Evolutionary conservation across 192 early-diverging fungal genomes (phyloP), one percentile per base, ranked within the genome.

Genomic region (Backusella luteola): DNA sequence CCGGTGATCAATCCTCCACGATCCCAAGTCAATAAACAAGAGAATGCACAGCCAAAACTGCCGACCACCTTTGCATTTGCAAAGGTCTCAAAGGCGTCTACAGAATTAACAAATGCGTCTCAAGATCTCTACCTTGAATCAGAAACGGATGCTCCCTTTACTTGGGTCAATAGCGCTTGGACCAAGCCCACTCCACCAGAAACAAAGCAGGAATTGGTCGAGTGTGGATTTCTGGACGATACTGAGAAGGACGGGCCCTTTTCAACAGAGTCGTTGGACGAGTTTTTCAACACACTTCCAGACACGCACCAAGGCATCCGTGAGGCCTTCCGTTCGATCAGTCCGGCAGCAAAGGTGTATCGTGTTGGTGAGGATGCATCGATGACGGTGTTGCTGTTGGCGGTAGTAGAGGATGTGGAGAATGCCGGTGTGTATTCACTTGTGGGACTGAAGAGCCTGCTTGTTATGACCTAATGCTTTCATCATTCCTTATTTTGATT

Each of bases 1-100:
- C 70, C 70, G 17, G 42, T 72, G 11, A 72, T 72, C 38, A 72
- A 72, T 9, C 70, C 70, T 32, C 44, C 70, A 44, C 6, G 39
- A 36, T 36, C 32, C 6, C 67, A 68, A 19, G 41, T 6, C 39
- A 44, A 38, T 34, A 42, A 23, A n/a, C 34, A 42, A 41, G 69
- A 71, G 1, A 38, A n/a, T 21, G 26, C 19, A 29, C 15, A n/a
- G 7, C 26, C 41, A 11, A 34, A 42, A 35, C 35, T 26, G 2
- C 68, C 38, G 8, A 0, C 41, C 0, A 14, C 70, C 5, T 46
- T 46, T 23, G 42, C 39, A 14, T 15, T 32, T 46, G 70, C 70
- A 39, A 63, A 63, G 4, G 56, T 63, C 23, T 32, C 41, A 6
- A 72, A 14, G n/a, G 70, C 70, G 11, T 44, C 39, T 34, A 23